A percentile compares a stretch with the other conserved stretches of the same genome.
These are phyloP conservation scores for Prunus kanzakura DNA, from an alignment of 306 rosid genomes.

Conservation along the genomic window DNA sequence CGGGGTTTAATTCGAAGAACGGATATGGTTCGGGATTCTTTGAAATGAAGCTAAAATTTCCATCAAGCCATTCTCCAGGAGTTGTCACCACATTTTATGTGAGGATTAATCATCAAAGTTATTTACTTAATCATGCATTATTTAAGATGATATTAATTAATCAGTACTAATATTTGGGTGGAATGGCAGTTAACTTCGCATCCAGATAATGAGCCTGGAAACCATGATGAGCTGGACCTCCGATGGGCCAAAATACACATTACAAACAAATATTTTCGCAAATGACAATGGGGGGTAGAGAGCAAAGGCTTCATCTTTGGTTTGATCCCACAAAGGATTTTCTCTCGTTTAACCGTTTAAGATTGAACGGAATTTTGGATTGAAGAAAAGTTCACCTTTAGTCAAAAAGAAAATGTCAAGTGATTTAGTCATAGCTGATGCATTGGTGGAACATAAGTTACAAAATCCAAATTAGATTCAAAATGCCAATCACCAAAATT, in stretches of 20 bases:
- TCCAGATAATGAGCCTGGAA: background rate
- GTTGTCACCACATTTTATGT: constrained; percentile 45
- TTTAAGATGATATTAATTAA: too few species aligned
- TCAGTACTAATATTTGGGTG: background rate
- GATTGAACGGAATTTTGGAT: background rate
- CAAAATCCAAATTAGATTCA: background rate
- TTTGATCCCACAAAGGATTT: constrained; percentile 27
- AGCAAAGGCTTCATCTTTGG: constrained; percentile 21
- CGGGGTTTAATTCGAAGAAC: constrained; percentile 42
- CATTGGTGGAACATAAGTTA: background rate
- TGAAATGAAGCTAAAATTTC: constrained; percentile 36
- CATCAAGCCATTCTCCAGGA: constrained; percentile 31
- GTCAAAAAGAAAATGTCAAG: background rate
- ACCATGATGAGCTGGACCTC: constrained; percentile 25
- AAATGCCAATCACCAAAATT: background rate
- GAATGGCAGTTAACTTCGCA: constrained; percentile 12
- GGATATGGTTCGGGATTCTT: constrained; percentile 49
- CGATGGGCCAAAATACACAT: background rate
- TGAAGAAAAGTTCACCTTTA: background rate
- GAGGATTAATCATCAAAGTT: background rate
- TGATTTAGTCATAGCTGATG: background rate
- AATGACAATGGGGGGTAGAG: constrained; percentile 20
- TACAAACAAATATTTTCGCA: constrained; percentile 20
- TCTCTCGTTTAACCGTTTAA: background rate
- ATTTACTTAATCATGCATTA: background rate